phyloP scores from a whole-genome alignment of 106 monocot species.

The Hemerocallis citrina region DNA sequence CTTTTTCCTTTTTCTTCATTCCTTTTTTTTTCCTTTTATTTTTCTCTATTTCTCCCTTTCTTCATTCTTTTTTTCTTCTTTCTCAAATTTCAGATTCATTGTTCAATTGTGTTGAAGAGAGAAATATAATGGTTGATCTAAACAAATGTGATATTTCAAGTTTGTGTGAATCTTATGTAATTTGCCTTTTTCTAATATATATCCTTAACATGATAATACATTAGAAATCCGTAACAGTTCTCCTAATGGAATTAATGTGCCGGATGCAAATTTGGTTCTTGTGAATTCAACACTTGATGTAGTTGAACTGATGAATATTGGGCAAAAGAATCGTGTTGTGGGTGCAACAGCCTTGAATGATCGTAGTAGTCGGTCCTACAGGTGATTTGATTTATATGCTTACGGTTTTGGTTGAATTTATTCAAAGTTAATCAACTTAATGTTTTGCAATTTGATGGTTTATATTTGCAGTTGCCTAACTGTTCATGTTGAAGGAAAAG shows the following conservation, averaged over 20 bases:
- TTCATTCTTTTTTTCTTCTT: too few relatives aligned
- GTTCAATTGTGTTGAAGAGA: too few relatives aligned
- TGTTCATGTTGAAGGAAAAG: slow-evolving; percentile 93
- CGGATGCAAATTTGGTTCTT: slow-evolving; percentile 77
- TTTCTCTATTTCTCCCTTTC: too few relatives aligned
- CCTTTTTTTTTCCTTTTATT: too few relatives aligned
- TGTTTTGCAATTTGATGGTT: not conserved
- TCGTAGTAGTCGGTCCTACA: slow-evolving; percentile 94
- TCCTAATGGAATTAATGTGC: slow-evolving; percentile 87
- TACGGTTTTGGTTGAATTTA: not conserved
- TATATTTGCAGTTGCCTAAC: slow-evolving; percentile 81
- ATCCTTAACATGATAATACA: slow-evolving; percentile 66
- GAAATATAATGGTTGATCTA: too few relatives aligned
- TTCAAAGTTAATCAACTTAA: not conserved
- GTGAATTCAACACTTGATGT: slow-evolving; percentile 77
- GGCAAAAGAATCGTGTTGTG: slow-evolving; percentile 76
- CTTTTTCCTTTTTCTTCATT: too few relatives aligned
- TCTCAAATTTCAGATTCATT: too few relatives aligned
- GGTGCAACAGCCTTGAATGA: slow-evolving; percentile 95
- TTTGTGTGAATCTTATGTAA: too few relatives aligned
- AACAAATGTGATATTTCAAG: too few relatives aligned
- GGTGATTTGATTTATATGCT: slow-evolving; percentile 25
- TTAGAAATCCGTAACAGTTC: slow-evolving; percentile 92
- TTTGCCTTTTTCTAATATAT: not conserved
- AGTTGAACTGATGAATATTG: slow-evolving; percentile 85